These are phyloP conservation scores for Melaleuca alternifolia DNA, from an alignment of 345 rosid species.

Conservation along the genomic window DNA sequence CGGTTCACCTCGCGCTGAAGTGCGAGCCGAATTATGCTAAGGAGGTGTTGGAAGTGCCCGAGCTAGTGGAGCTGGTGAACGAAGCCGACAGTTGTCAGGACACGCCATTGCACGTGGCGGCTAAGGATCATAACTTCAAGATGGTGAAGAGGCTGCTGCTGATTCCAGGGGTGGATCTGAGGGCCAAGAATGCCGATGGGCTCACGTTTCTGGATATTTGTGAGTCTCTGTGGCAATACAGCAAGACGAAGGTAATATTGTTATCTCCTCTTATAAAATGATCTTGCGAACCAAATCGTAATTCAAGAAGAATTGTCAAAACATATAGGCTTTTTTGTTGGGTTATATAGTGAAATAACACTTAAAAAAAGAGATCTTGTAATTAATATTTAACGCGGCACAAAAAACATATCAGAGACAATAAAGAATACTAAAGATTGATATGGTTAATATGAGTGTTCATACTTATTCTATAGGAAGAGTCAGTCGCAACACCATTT, in stretches of 20 bases:
- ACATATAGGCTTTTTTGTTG: not conserved
- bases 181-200: no score
- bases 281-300: no score
- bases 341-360: not conserved
- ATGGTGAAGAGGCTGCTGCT: no score
- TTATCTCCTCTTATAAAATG: not conserved
- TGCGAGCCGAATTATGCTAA: not conserved
- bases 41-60: not conserved
- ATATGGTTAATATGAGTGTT: not conserved
- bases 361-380: no score
- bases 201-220: not conserved
- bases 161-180: no score
- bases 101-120: no score
- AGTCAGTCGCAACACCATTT: not conserved
- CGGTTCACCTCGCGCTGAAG: not conserved
- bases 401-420: not conserved
- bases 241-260: not conserved
- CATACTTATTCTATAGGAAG: not conserved
- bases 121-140: no score
- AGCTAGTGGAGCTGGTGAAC: not conserved
- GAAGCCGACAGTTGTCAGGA: not conserved
- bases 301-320: no score
- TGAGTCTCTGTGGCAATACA: not conserved
- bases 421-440: not conserved
- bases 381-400: not conserved